These are phyloP conservation scores for Colletotrichum noveboracense DNA, from an alignment of 2,329 filamentous ascomycete genomes.

Conservation along the genomic window DNA sequence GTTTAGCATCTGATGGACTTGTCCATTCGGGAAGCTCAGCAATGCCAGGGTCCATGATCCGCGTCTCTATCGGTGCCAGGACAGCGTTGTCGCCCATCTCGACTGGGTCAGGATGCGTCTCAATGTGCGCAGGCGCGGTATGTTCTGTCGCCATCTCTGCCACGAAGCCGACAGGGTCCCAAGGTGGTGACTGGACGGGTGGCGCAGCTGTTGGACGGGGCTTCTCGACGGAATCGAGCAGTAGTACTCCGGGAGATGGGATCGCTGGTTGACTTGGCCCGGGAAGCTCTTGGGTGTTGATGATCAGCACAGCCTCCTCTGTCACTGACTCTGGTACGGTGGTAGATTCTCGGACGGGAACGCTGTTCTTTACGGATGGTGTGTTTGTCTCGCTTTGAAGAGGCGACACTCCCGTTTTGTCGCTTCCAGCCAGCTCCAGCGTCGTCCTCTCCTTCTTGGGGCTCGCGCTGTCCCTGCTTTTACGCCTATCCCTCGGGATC, in stretches of 20 bases:
- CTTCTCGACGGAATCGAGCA: slow-evolving; percentile 39
- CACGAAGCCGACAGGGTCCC: slow-evolving; percentile 48
- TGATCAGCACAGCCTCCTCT: neutral
- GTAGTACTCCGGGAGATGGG: slow-evolving; percentile 25
- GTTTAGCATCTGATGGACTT: slow-evolving; percentile 31
- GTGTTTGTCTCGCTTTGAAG: slow-evolving; percentile 29
- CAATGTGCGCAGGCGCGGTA: slow-evolving; percentile 44
- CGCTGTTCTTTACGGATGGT: slow-evolving; percentile 26
- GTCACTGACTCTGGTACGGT: neutral
- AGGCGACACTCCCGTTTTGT: slow-evolving; percentile 26
- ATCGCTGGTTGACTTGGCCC: neutral
- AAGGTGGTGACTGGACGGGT: slow-evolving; percentile 24
- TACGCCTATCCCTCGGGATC: neutral
- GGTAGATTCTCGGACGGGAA: slow-evolving; percentile 19
- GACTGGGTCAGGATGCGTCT: slow-evolving; percentile 48
- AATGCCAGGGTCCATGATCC: slow-evolving; percentile 27
- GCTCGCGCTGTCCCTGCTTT: neutral
- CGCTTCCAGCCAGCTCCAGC: neutral
- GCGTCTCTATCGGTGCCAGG: slow-evolving; percentile 40
- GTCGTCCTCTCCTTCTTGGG: neutral
- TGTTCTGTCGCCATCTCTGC: slow-evolving; percentile 53
- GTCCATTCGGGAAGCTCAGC: slow-evolving; percentile 45
- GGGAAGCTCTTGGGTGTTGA: neutral
- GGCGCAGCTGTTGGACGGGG: slow-evolving; percentile 34
- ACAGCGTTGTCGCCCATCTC: slow-evolving; percentile 48